Conservation (phyloP, 345 rosid species). For the Lepidium sativum region DNA sequence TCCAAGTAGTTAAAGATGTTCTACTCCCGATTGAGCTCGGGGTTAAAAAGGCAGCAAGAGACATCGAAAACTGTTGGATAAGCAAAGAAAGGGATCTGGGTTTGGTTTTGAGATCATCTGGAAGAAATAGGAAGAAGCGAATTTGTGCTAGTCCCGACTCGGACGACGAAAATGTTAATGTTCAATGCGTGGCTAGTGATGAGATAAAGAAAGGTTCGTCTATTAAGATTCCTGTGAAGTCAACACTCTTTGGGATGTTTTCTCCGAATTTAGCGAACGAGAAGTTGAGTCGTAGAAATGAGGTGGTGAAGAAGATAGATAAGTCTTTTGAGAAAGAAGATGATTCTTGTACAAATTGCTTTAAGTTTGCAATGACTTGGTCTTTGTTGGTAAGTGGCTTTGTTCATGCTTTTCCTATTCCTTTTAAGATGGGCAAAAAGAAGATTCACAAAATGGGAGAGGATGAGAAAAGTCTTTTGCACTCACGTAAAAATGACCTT, state of each 20-base stretch:
- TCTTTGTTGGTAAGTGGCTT: constrained; percentile 65
- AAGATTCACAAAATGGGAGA: constrained; percentile 35
- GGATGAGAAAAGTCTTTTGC: constrained; percentile 30
- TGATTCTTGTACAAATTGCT: constrained; percentile 59
- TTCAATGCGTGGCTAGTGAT: constrained; percentile 30
- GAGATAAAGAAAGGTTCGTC: constrained; percentile 54
- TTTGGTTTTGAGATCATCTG: constrained; percentile 23
- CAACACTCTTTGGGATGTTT: constrained; percentile 42
- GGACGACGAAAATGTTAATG: not conserved
- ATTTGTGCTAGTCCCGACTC: constrained; percentile 14
- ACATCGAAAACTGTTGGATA: constrained; percentile 55
- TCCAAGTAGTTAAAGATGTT: constrained; percentile 66
- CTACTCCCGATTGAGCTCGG: constrained; percentile 56
- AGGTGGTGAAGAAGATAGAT: constrained; percentile 30
- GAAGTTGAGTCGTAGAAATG: constrained; percentile 20
- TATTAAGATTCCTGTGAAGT: constrained; percentile 48
- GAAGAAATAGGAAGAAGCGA: constrained; percentile 31
- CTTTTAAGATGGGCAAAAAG: constrained; percentile 46
- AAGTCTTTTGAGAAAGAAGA: constrained; percentile 34
- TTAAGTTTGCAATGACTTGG: constrained; percentile 68
- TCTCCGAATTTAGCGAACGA: constrained; percentile 35
- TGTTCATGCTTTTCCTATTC: constrained; percentile 57
- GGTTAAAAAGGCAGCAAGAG: constrained; percentile 54
- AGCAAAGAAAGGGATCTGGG: constrained; percentile 32
- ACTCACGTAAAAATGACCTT: constrained; percentile 18